Evolutionary conservation across 2,329 filamentous ascomycete species (phyloP), one percentile per base, ranked within the genome.

Genomic region (Cryphonectria nitschkei): DNA sequence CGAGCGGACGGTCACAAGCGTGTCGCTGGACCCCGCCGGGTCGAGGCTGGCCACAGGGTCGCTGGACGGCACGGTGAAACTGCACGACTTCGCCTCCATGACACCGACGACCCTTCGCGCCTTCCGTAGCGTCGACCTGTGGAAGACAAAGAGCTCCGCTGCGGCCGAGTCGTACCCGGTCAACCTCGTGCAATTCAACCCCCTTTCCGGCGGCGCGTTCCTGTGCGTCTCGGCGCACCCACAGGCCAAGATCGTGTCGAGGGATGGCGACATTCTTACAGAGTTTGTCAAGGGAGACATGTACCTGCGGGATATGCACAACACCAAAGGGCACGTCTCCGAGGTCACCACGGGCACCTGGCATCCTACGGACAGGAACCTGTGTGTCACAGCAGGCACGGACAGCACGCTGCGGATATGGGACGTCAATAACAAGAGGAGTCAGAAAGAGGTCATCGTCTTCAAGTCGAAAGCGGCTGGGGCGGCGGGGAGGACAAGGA

Each of bases 201-300:
- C 93, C 11, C 85, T 93, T 34, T 91, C 93, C 1, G 93, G 94
- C 13, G 88, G 90, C 73, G 89, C 92, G 72, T 90, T 99, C 72
- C 88, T 99, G 46, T 97, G 96, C 75, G 86, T 98, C 61, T 92
- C 94, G 9, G 94, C 95, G 8, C 93, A 95, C 56, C 91, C 95
- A 1, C 95, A 98, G 80, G 93, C 95, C 16, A 95, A 94, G 80
- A 90, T 99, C 34, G 86, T 98, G 79, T 93, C 89, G 76, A 90
- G 96, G 77, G 95, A 99, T 82, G 96, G 96, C 54, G 93, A 97
- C 61, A 86, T 92, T 9, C 76, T 97, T 65, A 91, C 92, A 0
- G 94, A 98, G 78, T 98, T 97, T 75, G 92, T 94, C 75, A 99
- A 99, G 82, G 96, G 96, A 62, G 96, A 99, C 79, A 98, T 98